These are phyloP conservation scores for Bruguiera parviflora DNA, from an alignment of 345 rosid genomes.

Conservation along the genomic window DNA sequence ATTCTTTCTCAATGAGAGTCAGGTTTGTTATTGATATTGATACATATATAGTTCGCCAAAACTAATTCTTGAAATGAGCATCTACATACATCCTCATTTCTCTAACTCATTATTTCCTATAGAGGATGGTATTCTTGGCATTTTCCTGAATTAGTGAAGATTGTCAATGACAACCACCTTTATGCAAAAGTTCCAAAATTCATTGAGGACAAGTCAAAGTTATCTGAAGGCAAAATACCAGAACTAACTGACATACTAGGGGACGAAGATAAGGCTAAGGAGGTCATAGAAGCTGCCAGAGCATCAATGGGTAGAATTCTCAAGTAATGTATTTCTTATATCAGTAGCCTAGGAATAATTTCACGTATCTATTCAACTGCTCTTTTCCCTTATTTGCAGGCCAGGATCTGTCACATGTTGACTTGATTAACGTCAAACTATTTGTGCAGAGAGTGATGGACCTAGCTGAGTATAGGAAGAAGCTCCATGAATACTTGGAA, in stretches of 20 bases:
- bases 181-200: conserved; percentile 69
- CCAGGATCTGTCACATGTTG: conserved; percentile 75
- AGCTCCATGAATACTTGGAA: conserved; percentile 72
- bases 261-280: conserved; percentile 90
- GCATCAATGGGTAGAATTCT: conserved; percentile 82
- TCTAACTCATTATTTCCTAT: conserved; percentile 21
- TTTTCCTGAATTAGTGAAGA: conserved; percentile 91
- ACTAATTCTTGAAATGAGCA: neutral
- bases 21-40: conserved; percentile 41
- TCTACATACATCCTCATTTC: neutral
- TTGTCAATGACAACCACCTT: conserved; percentile 87
- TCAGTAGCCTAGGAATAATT: neutral
- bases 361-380: conserved; percentile 4
- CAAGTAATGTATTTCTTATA: neutral
- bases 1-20: conserved; percentile 87
- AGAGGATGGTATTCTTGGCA: conserved; percentile 99
- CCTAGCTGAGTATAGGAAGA: conserved; percentile 82
- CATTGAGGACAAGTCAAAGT: conserved; percentile 66
- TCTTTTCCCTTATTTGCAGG: conserved; percentile 42
- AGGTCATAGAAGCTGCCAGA: conserved; percentile 85
- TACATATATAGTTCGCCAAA: neutral
- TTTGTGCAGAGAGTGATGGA: conserved; percentile 83
- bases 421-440: conserved; percentile 73
- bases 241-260: conserved; percentile 66
- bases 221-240: conserved; percentile 57